phyloP scores from a whole-genome alignment of 2,329 filamentous ascomycete genomes.

The Scortechinia acanthostroma region DNA sequence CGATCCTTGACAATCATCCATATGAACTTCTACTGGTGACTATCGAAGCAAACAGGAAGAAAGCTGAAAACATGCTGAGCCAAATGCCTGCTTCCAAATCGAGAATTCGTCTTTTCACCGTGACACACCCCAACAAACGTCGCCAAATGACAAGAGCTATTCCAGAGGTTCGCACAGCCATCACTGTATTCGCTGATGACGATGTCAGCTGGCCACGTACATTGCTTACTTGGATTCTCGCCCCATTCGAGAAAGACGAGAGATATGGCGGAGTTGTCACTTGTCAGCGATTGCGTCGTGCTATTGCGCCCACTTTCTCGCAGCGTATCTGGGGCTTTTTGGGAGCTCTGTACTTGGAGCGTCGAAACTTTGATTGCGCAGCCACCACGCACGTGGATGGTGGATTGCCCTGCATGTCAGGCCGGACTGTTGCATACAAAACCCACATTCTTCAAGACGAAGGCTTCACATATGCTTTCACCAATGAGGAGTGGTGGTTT shows the following conservation, averaged over 20 bases:
- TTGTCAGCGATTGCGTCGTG: conserved; percentile 53
- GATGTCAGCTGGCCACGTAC: conserved; percentile 58
- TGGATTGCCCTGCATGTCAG: conserved; percentile 58
- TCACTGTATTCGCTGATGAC: conserved; percentile 61
- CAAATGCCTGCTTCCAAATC: conserved; percentile 29
- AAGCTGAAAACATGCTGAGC: conserved; percentile 38
- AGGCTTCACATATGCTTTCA: conserved; percentile 57
- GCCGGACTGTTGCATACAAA: conserved; percentile 59
- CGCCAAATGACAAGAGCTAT: conserved; percentile 61
- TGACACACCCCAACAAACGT: conserved; percentile 61
- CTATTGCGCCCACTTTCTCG: conserved; percentile 31
- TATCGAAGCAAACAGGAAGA: conserved; percentile 50
- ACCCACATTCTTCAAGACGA: conserved; percentile 57
- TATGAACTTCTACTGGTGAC: conserved; percentile 52
- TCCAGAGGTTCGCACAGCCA: conserved; percentile 53
- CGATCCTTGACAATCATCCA: conserved; percentile 34
- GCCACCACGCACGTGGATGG: conserved; percentile 62
- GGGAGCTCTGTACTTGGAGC: conserved; percentile 55
- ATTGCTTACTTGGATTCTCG: conserved; percentile 56
- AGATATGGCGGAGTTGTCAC: conserved; percentile 58
- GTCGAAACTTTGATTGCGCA: conserved; percentile 62
- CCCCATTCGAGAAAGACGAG: conserved; percentile 51
- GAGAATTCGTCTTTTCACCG: conserved; percentile 44
- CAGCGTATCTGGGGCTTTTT: conserved; percentile 43
- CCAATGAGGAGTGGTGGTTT: conserved; percentile 47